Base-by-base conservation (phyloP, 2,329 filamentous ascomycete genomes). In the Cordyceps cicadae region DNA sequence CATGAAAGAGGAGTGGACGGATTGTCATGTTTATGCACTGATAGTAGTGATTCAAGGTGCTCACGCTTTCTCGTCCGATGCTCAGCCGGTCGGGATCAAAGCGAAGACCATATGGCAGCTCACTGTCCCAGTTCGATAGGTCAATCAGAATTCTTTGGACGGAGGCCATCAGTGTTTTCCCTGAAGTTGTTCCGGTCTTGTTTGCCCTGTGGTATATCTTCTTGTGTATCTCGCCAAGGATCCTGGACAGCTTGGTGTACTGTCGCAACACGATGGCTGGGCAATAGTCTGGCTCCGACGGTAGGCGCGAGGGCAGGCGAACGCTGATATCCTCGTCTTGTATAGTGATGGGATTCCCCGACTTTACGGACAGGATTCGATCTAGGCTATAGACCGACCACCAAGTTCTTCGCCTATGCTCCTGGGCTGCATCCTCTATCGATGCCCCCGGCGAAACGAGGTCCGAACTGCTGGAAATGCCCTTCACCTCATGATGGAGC, bases 11-110 rank as follows among this genome's bases (percentile, higher is more conserved):
- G 26, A 83, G 69, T 1, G 81, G 81, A 5, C 81, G 71, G 0
- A 76, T 78, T 0, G 80, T 81, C 80, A 84, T 83, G 64, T 82
- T 82, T 65, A 83, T 77, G 66, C 81, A 83, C 49, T 82, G 80
- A 62, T 82, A 82, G 64, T 82, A 83, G 64, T 84, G 81, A 24
- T 81, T 68, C 58, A 80, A 77, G 3, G 78, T 79, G 1, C 79
- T 81, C 5, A 82, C 77, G 11, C 74, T 76, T 67, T 82, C 79
- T 14, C 80, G 77, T 46, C 75, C 76, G 50, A 78, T 74, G 59
- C 75, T 74, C 7, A 79, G 72, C 3, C 70, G 73, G 1, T 70
- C 72, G 17, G 79, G 79, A 63, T 82, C 76, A 51, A 82, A 77
- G 3, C 77, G 75, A 14, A 84, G 69, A 11, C 73, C 69, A 26